These are phyloP conservation scores for Volvariella surrecta DNA, from an alignment of 1,284 basidiomycete species.

Conservation along the genomic window DNA sequence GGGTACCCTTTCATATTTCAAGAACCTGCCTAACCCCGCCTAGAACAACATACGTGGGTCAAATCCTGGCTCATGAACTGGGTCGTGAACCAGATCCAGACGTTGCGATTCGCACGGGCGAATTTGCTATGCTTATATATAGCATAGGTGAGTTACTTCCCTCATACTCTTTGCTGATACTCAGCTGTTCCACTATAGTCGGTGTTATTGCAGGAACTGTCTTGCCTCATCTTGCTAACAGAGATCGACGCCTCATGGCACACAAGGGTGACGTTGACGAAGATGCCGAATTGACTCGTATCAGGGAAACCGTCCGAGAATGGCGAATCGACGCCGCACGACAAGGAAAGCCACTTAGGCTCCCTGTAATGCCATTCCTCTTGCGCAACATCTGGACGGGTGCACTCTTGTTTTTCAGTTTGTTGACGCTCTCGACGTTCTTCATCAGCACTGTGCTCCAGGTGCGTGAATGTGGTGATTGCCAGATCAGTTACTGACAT, in stretches of 20 bases:
- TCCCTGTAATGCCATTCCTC: slow-evolving; percentile 84
- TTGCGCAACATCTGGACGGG: slow-evolving; percentile 89
- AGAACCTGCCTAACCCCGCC: slow-evolving; percentile 4
- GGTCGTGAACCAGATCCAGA: slow-evolving; percentile 70
- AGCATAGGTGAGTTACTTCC: slow-evolving; percentile 58
- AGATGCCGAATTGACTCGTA: slow-evolving; percentile 61
- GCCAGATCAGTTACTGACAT: slow-evolving; percentile 4
- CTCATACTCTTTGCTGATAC: slow-evolving; percentile 4
- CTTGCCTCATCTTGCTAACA: slow-evolving; percentile 75
- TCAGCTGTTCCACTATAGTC: slow-evolving; percentile 36
- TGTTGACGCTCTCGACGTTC: slow-evolving; percentile 78
- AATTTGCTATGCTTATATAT: slow-evolving; percentile 85
- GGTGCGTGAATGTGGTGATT: slow-evolving; percentile 26
- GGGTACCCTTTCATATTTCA: slow-evolving; percentile 16
- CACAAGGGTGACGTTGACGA: slow-evolving; percentile 65
- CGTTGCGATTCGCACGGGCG: slow-evolving; percentile 77
- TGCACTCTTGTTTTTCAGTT: slow-evolving; percentile 70
- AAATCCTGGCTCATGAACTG: slow-evolving; percentile 80
- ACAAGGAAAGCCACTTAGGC: slow-evolving; percentile 59
- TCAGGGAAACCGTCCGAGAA: slow-evolving; percentile 61
- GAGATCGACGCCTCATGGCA: slow-evolving; percentile 69
- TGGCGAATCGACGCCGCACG: slow-evolving; percentile 79
- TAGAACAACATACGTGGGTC: slow-evolving; percentile 86
- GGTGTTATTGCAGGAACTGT: slow-evolving; percentile 78
- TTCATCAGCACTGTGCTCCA: slow-evolving; percentile 72